These are phyloP conservation scores for Galeopsis tetrahit DNA, from an alignment of 257 asterid genomes.

Conservation along the genomic window DNA sequence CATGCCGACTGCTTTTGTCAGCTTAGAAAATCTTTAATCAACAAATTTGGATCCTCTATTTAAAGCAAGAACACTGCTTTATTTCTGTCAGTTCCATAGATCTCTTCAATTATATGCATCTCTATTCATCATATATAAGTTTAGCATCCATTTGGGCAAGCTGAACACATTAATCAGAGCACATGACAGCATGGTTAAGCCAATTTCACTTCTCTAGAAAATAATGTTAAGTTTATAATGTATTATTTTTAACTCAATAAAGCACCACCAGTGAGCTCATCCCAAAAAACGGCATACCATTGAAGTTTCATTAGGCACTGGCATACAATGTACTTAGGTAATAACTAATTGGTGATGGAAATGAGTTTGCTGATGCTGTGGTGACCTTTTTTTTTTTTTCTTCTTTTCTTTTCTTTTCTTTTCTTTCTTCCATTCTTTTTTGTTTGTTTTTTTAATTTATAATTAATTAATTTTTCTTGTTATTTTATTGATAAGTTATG, in stretches of 20 bases:
- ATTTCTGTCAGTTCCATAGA: not conserved
- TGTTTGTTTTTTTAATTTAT: not conserved
- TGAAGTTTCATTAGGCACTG: conserved; percentile 8
- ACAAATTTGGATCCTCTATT: not conserved
- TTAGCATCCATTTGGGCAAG: not conserved
- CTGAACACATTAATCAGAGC: conserved; percentile 10
- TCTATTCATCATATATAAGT: conserved; percentile 13
- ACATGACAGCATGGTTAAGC: conserved; percentile 12
- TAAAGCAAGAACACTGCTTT: not conserved
- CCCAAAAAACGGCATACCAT: conserved; percentile 9
- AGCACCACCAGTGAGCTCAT: conserved; percentile 9
- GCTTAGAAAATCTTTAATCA: not conserved
- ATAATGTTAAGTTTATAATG: not conserved
- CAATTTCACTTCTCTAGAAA: conserved; percentile 24
- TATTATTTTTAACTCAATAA: conserved; percentile 6
- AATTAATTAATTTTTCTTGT: not conserved
- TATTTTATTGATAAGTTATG: conserved; percentile 57
- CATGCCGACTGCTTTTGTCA: conserved; percentile 5
- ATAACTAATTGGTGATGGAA: not conserved
- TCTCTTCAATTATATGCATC: conserved; percentile 8
- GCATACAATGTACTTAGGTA: not conserved
- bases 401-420: not conserved
- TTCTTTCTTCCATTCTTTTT: not conserved
- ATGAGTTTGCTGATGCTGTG: conserved; percentile 25
- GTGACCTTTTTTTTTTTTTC: not conserved